These are phyloP conservation scores for Collybia mongolica DNA, from an alignment of 768 basidiomycete genomes.

Conservation along the genomic window DNA sequence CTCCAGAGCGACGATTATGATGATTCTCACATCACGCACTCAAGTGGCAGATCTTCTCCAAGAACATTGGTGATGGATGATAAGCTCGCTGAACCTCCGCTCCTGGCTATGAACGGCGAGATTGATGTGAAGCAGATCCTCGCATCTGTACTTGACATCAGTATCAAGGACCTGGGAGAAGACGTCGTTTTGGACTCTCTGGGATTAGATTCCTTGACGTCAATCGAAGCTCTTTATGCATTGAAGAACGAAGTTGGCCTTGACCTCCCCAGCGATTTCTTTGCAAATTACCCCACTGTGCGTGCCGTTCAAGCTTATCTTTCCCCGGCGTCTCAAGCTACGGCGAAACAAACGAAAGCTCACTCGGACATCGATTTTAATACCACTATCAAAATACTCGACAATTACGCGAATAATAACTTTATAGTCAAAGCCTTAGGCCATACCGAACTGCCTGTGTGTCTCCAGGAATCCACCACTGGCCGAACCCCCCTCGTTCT, in stretches of 20 bases:
- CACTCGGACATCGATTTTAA: background rate
- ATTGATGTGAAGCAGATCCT: conserved; percentile 36
- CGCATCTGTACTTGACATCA: conserved; percentile 46
- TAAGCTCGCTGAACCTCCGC: conserved; percentile 16
- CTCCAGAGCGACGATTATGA: background rate
- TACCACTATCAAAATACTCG: background rate
- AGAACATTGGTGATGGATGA: conserved; percentile 40
- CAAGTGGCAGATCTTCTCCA: conserved; percentile 28
- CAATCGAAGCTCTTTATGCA: conserved; percentile 57
- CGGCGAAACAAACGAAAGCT: background rate
- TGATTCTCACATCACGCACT: conserved; percentile 11
- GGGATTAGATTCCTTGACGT: conserved; percentile 64
- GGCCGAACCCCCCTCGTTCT: conserved; percentile 50
- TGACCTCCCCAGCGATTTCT: conserved; percentile 43
- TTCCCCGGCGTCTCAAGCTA: background rate
- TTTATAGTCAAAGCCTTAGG: conserved; percentile 15
- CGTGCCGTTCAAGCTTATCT: conserved; percentile 33
- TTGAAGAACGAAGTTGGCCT: conserved; percentile 40
- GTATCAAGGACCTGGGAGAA: conserved; percentile 35
- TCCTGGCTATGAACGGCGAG: conserved; percentile 19
- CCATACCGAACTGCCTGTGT: conserved; percentile 27
- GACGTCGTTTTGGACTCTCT: conserved; percentile 45
- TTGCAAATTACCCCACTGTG: conserved; percentile 38
- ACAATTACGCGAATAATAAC: background rate
- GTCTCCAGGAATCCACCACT: conserved; percentile 33